A percentile compares a stretch with the other conserved stretches of the same genome.
These are phyloP conservation scores for Brasilioporus rufonigricans DNA, from an alignment of 768 basidiomycete species.

Conservation along the genomic window DNA sequence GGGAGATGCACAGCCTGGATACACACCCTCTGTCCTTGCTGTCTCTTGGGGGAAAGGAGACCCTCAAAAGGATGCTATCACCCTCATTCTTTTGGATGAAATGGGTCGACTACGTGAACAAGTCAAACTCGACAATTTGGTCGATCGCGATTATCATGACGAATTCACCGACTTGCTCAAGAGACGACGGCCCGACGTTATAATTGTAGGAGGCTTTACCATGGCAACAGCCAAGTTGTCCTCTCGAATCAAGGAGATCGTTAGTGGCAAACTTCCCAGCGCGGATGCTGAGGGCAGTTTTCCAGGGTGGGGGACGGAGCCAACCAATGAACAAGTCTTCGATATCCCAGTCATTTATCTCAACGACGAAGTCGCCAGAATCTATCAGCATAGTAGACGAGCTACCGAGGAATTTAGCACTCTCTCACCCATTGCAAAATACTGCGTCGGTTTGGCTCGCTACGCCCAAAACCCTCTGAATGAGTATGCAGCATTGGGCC, in stretches of 20 bases:
- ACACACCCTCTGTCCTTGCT: conserved; percentile 78
- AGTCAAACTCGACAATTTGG: conserved; percentile 83
- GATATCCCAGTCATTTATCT: conserved; percentile 79
- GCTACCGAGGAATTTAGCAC: conserved; percentile 81
- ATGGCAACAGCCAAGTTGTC: conserved; percentile 74
- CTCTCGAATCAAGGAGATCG: conserved; percentile 59
- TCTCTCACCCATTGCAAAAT: conserved; percentile 76
- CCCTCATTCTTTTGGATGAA: conserved; percentile 82
- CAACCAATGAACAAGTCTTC: conserved; percentile 42
- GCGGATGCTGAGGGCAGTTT: conserved; percentile 19
- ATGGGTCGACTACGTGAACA: conserved; percentile 90
- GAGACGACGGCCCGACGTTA: conserved; percentile 81
- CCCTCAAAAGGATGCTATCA: conserved; percentile 85
- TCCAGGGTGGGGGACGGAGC: conserved; percentile 29
- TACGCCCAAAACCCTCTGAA: conserved; percentile 93
- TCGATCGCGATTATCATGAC: conserved; percentile 61
- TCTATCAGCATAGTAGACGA: conserved; percentile 89
- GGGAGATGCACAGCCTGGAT: conserved; percentile 62
- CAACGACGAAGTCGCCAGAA: conserved; percentile 87
- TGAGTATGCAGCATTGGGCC: conserved; percentile 88
- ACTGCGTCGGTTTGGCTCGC: conserved; percentile 91
- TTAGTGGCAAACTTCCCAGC: conserved; percentile 32
- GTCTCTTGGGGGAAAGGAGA: conserved; percentile 96
- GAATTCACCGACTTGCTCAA: conserved; percentile 83
- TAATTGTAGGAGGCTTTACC: conserved; percentile 87